Evolutionary conservation across 805 yeast genomes (phyloP), one percentile per base, ranked within the genome.

Genomic region (Sugiyamaella valdiviana): DNA sequence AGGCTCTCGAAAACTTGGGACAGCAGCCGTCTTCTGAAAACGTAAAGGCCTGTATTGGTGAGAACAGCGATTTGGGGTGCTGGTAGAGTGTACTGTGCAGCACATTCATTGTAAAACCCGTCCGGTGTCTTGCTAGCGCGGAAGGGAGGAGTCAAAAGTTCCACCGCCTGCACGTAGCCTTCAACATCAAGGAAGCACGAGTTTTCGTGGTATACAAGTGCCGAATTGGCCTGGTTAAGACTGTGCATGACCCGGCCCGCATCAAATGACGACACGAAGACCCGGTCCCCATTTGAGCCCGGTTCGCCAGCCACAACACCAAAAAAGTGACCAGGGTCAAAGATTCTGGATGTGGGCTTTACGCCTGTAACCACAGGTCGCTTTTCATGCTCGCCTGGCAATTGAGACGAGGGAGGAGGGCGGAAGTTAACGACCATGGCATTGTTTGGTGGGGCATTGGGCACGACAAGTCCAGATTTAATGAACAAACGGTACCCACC

Each of bases 261-360:
- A 64, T 93, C 96, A 6, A 93, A 83, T 6, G 88, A 83, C 42
- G 91, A 74, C 2, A 84, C 82, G 63, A 85, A 88, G 19, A 87
- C 65, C 47, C 76, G 75, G 51, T 77, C 66, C 4, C 61, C 60
- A 58, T 52, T 17, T 23, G 46, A 38, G 32, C 43, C 37, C 36
- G 53, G 53, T 2, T 73, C 52, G 20, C 53, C 58, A n/a, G 58
- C 51, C 19, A 77, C 75, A 10, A 83, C 85, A 36, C 86, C 83
- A 51, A 90, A 73, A 59, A 81, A 90, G 2, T 88, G 81, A n/a
- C 95, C 95, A 0, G 96, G 96, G 17, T 95, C 80, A 24, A 87
- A 71, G 10, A 90, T 71, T 26, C 77, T 74, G 21, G 85, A 74
- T 9, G 79, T 70, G 37, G 76, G 70, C 22, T 84, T 74, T 40